These are phyloP conservation scores for Sporothrix pallida DNA, from an alignment of 2,329 filamentous ascomycete species.

Conservation along the genomic window DNA sequence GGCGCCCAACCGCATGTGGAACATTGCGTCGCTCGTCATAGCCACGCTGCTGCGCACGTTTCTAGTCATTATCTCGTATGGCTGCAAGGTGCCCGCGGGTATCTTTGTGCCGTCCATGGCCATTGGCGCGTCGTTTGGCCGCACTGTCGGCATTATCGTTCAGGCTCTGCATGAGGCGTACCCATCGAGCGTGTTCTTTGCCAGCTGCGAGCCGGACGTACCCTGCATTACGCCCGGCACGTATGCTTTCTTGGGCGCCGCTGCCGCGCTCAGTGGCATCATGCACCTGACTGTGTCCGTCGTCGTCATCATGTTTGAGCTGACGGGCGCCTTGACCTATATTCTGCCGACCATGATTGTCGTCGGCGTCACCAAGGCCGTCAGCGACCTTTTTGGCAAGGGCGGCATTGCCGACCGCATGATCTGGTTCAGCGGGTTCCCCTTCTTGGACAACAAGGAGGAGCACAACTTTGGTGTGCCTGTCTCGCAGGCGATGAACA, in stretches of 20 bases:
- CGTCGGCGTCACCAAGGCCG: slow-evolving; percentile 92
- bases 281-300: slow-evolving; percentile 98
- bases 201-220: slow-evolving; percentile 85
- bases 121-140: slow-evolving; percentile 89
- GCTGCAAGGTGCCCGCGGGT: slow-evolving; percentile 95
- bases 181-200: slow-evolving; percentile 82
- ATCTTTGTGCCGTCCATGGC: slow-evolving; percentile 99
- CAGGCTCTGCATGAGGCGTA: slow-evolving; percentile 86
- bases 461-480: slow-evolving; percentile 96
- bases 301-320: slow-evolving; percentile 98
- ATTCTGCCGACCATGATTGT: slow-evolving; percentile 99
- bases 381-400: slow-evolving; percentile 89
- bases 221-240: slow-evolving; percentile 97
- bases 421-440: slow-evolving; percentile 99
- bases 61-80: slow-evolving; percentile 93
- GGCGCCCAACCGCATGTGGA: slow-evolving; percentile 72
- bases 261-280: slow-evolving; percentile 88
- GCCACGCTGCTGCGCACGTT: slow-evolving; percentile 82
- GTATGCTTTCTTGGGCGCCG: slow-evolving; percentile 93
- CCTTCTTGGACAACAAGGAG: slow-evolving; percentile 96
- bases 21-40: slow-evolving; percentile 76
- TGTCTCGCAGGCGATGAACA: slow-evolving; percentile 88
- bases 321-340: slow-evolving; percentile 96
- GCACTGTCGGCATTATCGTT: slow-evolving; percentile 92
- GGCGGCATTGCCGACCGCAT: slow-evolving; percentile 96